These are phyloP conservation scores for Actinomucor elegans DNA, from an alignment of 371 early-diverging fungal species.

Conservation along the genomic window DNA sequence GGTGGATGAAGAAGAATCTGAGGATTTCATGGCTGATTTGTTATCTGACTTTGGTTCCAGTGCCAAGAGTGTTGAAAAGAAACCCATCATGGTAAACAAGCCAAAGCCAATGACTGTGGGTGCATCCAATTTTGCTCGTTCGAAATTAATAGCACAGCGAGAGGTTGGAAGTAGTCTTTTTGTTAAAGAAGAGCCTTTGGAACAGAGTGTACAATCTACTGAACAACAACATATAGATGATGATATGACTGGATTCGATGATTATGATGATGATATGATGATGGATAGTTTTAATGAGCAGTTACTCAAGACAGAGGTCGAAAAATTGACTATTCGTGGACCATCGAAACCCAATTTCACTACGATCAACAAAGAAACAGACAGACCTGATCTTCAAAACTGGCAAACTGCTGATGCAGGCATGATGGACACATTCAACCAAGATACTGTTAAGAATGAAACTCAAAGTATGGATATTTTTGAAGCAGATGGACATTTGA, in stretches of 20 bases:
- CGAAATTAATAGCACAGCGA: not conserved
- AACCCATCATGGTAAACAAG: not conserved
- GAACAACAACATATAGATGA: conserved; percentile 1
- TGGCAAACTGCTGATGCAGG: conserved; percentile 28
- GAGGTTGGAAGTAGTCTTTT: not conserved
- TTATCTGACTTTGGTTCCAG: conserved; percentile 19
- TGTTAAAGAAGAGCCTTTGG: not conserved
- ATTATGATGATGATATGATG: conserved; percentile 16
- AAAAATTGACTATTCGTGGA: not conserved
- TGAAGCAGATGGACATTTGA: conserved; percentile 61
- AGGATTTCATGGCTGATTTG: conserved; percentile 31
- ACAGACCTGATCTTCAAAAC: conserved; percentile 25
- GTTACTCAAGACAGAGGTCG: conserved; percentile 12
- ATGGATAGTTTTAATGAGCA: conserved; percentile 11
- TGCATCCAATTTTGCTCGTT: not conserved
- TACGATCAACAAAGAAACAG: not conserved
- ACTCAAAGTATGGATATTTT: conserved; percentile 37
- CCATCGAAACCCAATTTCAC: not conserved
- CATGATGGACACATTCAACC: conserved; percentile 15
- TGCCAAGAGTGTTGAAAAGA: not conserved
- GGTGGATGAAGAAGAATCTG: conserved; percentile 19
- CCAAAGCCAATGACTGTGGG: not conserved
- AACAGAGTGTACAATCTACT: no score
- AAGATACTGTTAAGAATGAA: conserved; percentile 20
- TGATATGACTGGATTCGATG: not conserved